phyloP scores from a whole-genome alignment of 2,329 filamentous ascomycete genomes.

The Paraconiothyrium brasiliense region DNA sequence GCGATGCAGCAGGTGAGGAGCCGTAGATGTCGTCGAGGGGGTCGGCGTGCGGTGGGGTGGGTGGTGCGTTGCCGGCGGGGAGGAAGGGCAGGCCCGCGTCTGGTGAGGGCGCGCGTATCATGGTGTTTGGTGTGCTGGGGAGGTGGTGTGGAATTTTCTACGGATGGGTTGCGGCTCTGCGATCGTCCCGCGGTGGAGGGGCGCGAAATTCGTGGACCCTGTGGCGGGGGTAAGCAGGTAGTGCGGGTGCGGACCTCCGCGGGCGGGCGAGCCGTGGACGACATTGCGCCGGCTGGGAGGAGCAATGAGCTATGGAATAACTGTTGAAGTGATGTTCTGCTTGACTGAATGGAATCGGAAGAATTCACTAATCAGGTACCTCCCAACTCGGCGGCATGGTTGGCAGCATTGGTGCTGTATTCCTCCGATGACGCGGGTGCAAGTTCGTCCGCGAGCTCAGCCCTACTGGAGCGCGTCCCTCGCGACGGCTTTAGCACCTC shows the following conservation, averaged over 20 bases:
- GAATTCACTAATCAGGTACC: neutral
- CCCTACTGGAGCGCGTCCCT: neutral
- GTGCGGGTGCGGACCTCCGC: neutral
- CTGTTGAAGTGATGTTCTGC: too few relatives aligned
- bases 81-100: conserved; percentile 33
- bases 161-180: neutral
- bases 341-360: neutral
- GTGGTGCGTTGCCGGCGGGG: conserved; percentile 41
- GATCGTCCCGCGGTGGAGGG: neutral
- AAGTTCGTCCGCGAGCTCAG: conserved; percentile 1
- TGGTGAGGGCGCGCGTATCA: conserved; percentile 37
- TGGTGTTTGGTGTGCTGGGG: neutral
- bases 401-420: neutral
- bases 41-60: conserved; percentile 45
- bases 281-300: neutral
- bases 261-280: neutral
- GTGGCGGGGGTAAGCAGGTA: neutral
- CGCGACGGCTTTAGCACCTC: conserved; percentile 1
- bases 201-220: neutral
- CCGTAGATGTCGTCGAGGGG: conserved; percentile 59
- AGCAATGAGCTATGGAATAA: neutral
- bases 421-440: neutral
- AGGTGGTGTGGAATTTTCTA: neutral
- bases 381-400: neutral
- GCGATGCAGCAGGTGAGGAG: conserved; percentile 52